Conservation (phyloP, 768 basidiomycete species). For the Russula sp. region DNA sequence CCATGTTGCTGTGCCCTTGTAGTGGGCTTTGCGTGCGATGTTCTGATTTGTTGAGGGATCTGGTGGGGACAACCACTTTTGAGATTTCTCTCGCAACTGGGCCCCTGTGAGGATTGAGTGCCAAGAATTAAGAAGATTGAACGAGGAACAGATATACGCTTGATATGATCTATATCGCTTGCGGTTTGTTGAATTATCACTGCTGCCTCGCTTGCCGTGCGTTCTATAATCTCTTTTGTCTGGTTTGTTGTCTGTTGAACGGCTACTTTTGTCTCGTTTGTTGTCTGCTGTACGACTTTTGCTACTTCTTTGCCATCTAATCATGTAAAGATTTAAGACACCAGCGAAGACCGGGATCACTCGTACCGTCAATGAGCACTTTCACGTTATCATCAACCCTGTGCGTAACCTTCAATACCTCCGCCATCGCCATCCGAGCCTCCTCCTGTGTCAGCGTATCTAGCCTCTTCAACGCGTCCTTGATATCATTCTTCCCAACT, state of each 20-base stretch:
- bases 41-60: neutral
- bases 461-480: too few relatives aligned
- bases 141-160: neutral
- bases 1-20: neutral
- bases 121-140: neutral
- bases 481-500: too few relatives aligned
- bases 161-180: neutral
- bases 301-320: neutral
- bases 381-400: neutral
- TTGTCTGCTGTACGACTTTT: neutral
- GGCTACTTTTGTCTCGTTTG: too few relatives aligned
- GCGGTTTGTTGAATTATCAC: neutral
- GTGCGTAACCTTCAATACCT: too few relatives aligned
- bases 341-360: neutral
- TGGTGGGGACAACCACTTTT: neutral
- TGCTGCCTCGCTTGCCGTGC: too few relatives aligned
- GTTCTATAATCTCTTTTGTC: too few relatives aligned
- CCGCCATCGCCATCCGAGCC: too few relatives aligned
- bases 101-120: neutral
- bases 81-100: neutral
- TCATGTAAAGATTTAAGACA: neutral
- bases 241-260: too few relatives aligned
- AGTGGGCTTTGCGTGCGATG: neutral
- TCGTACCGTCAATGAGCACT: neutral
- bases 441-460: too few relatives aligned